These are phyloP conservation scores for Gnetum montanum DNA, from an alignment of 75 land plant species.

Conservation along the genomic window DNA sequence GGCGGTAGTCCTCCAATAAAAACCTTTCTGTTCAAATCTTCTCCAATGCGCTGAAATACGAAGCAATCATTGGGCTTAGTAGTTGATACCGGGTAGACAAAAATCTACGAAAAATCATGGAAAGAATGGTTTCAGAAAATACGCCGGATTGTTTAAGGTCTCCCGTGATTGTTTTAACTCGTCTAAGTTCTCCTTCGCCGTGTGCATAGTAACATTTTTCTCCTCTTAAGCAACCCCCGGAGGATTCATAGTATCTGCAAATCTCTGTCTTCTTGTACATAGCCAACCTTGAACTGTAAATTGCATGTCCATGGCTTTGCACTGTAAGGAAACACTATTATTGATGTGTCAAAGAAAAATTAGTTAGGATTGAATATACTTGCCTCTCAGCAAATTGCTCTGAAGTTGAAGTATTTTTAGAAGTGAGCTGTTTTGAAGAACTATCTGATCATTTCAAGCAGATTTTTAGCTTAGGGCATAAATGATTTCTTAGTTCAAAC, in stretches of 20 bases:
- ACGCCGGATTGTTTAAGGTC: not conserved
- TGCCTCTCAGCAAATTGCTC: not conserved
- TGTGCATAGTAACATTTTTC: constrained; percentile 45
- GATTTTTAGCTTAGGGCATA: no score
- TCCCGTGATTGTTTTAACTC: not conserved
- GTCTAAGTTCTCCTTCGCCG: constrained; percentile 18
- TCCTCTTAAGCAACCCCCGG: constrained; percentile 46
- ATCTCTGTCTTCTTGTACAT: constrained; percentile 21
- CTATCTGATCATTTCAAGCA: not conserved
- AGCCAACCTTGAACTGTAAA: constrained; percentile 1
- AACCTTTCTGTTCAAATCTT: constrained; percentile 33
- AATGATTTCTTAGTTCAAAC: no score
- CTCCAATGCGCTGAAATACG: constrained; percentile 3
- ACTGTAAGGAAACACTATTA: not conserved
- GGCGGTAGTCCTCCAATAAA: constrained; percentile 62
- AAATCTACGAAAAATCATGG: no score
- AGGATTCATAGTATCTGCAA: constrained; percentile 40
- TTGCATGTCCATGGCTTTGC: not conserved
- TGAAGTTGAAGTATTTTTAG: not conserved
- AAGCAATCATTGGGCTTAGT: not conserved
- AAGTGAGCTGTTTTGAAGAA: not conserved
- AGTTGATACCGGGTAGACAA: no score
- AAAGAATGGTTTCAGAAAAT: no score
- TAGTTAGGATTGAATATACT: not conserved
- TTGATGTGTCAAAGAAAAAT: not conserved